Evolutionary conservation across 257 asterid species (phyloP).

Genomic region (Sherardia arvensis): DNA sequence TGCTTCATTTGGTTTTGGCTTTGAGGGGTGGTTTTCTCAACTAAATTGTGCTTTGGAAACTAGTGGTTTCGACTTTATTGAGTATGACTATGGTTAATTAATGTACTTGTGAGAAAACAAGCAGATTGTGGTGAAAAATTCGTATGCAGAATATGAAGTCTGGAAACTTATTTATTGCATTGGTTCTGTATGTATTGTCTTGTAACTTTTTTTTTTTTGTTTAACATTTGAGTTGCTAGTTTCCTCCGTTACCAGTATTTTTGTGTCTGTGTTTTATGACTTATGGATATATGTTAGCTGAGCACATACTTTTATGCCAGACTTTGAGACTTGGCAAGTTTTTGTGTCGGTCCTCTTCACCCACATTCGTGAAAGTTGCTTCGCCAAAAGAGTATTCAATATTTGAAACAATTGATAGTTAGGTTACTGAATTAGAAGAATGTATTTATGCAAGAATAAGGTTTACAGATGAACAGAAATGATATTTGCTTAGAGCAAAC

Average conservation of each 20-base stretch:
- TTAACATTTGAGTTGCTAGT: not conserved
- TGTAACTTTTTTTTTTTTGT: not conserved
- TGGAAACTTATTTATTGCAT: not conserved
- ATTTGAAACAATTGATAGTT: not conserved
- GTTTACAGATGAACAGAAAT: not conserved
- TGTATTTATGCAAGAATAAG: not conserved
- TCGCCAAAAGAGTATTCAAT: not conserved
- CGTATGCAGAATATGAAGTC: not conserved
- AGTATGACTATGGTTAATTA: not conserved
- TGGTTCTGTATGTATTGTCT: not conserved
- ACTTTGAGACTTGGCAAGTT: no score
- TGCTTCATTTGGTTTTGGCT: conserved; percentile 74
- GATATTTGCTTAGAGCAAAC: not conserved
- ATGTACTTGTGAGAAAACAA: not conserved
- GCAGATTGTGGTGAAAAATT: conserved; percentile 1
- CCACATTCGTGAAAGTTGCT: not conserved
- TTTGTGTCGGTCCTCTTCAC: not conserved
- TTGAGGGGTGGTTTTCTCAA: conserved; percentile 53
- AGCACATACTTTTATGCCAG: no score
- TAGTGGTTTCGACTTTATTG: not conserved
- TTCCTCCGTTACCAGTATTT: no score
- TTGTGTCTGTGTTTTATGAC: not conserved
- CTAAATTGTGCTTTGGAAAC: conserved; percentile 15
- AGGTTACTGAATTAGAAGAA: not conserved
- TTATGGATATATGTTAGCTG: not conserved